Evolutionary conservation across 2,329 filamentous ascomycete species (phyloP).

Genomic region (Colletotrichum sp.): DNA sequence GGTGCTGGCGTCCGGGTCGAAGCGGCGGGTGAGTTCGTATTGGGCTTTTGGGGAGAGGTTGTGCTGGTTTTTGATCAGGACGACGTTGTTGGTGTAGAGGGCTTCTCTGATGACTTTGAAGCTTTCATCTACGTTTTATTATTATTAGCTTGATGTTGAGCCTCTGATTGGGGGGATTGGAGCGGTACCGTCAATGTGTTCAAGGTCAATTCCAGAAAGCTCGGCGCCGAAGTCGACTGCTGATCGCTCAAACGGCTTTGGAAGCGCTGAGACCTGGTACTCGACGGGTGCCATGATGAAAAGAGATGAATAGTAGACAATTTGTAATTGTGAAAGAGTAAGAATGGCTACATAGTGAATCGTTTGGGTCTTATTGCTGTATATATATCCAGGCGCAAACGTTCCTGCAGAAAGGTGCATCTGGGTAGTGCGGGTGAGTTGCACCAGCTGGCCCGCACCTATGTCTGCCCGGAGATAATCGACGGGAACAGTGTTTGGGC

Average conservation of each 20-base stretch:
- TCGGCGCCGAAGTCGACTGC: not conserved
- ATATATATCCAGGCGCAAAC: not conserved
- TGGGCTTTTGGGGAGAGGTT: not conserved
- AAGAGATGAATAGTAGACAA: fast-evolving
- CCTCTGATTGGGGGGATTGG: not conserved
- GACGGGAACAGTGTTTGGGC: not conserved
- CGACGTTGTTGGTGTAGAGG: not conserved
- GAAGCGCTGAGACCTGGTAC: not conserved
- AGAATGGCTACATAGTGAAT: not conserved
- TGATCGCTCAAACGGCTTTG: not conserved
- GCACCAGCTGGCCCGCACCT: not conserved
- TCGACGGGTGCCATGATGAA: not conserved
- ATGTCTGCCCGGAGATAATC: not conserved
- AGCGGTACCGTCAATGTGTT: not conserved
- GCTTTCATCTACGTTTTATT: not conserved
- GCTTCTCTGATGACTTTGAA: not conserved
- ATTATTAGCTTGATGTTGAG: not conserved
- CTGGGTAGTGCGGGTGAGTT: not conserved
- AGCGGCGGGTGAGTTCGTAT: not conserved
- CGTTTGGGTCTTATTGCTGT: not conserved
- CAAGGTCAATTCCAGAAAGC: not conserved
- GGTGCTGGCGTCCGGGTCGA: not conserved
- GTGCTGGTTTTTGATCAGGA: not conserved
- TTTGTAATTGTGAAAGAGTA: not conserved
- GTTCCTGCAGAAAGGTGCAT: not conserved